phyloP scores from a whole-genome alignment of 768 basidiomycete species.

The Paxillus rubicundulus region DNA sequence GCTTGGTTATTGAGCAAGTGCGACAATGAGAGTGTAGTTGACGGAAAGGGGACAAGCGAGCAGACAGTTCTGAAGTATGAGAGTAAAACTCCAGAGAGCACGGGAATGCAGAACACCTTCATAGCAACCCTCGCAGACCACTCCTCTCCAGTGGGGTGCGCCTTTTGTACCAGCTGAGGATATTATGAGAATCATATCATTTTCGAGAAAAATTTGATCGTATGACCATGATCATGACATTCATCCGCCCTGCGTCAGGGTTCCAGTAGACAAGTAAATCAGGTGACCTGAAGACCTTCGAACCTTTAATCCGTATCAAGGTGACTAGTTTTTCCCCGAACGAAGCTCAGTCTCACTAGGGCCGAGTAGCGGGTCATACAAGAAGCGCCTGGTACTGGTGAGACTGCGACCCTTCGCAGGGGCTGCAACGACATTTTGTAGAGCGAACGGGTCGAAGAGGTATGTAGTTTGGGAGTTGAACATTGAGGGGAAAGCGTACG shows the following conservation, averaged over 20 bases:
- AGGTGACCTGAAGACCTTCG: no score
- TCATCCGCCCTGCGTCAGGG: not conserved
- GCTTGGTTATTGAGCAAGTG: constrained; percentile 42
- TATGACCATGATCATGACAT: constrained; percentile 15
- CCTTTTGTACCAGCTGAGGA: constrained; percentile 9
- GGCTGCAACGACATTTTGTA: no score
- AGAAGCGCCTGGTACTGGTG: no score
- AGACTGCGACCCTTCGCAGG: no score
- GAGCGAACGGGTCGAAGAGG: no score
- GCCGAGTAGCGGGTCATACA: no score
- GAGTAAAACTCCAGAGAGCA: constrained; percentile 20
- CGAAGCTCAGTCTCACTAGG: no score
- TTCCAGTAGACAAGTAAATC: no score
- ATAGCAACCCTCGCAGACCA: constrained; percentile 11
- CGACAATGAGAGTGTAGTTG: constrained; percentile 28
- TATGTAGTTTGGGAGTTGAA: no score
- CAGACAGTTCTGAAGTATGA: constrained; percentile 15
- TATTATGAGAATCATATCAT: not conserved
- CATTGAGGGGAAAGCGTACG: no score
- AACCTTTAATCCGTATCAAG: no score
- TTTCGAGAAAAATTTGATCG: not conserved
- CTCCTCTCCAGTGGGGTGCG: constrained; percentile 8
- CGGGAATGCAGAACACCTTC: constrained; percentile 20
- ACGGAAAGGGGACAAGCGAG: constrained; percentile 31
- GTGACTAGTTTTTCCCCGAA: no score